phyloP scores from a whole-genome alignment of 139 green algal genomes.

The Chlamydomonas sphaeroides region DNA sequence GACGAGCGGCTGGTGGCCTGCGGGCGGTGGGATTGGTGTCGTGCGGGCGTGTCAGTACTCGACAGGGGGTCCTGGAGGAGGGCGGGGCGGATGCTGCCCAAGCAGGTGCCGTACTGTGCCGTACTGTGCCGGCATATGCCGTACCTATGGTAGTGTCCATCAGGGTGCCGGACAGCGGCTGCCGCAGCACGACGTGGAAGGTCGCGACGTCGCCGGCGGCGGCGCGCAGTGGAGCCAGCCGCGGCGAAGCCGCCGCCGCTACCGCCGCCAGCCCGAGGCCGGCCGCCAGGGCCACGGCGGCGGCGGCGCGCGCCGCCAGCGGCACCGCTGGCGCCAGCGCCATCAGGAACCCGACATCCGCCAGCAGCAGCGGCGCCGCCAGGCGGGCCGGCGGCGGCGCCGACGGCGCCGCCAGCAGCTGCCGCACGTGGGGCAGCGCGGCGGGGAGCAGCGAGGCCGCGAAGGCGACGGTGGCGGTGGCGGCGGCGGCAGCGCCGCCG shows the following conservation, averaged over 20 bases:
- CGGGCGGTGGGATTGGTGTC: too few species aligned
- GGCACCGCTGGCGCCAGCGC: slow-evolving; percentile 17
- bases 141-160: slow-evolving; percentile 33
- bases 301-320: slow-evolving; percentile 3
- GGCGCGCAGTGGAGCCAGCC: neutral
- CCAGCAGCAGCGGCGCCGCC: neutral
- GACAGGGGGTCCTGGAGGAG: too few species aligned
- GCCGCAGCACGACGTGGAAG: slow-evolving; percentile 27
- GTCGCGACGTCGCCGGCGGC: slow-evolving; percentile 23
- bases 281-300: slow-evolving; percentile 3
- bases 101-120: too few species aligned
- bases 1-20: slow-evolving; percentile 1
- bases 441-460: slow-evolving; percentile 9
- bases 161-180: slow-evolving; percentile 6
- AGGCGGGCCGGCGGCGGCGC: neutral
- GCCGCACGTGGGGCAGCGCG: neutral
- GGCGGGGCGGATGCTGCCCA: too few species aligned
- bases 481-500: neutral
- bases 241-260: neutral
- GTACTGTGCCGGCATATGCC: too few species aligned
- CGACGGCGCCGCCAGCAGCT: neutral
- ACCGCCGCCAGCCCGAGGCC: neutral
- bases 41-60: too few species aligned
- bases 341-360: slow-evolving; percentile 30
- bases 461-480: slow-evolving; percentile 2